Conservation (phyloP, 441 rosid genomes). For the Populus hybrid region DNA sequence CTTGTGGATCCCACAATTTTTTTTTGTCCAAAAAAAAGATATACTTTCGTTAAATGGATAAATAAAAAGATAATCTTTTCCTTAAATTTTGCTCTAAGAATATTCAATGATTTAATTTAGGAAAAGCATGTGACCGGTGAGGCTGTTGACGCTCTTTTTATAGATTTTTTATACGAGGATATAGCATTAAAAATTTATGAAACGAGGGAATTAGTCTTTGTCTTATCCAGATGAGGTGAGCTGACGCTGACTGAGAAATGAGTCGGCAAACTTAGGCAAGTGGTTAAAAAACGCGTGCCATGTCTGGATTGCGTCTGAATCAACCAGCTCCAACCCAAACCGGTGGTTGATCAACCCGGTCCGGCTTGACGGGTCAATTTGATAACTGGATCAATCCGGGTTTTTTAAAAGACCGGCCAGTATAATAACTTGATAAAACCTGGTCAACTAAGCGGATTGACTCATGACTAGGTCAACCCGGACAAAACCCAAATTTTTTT, state of each 20-base stretch:
- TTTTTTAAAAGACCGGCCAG: fast-evolving
- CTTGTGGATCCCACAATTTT: background rate
- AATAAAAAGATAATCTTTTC: background rate
- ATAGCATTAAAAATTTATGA: background rate
- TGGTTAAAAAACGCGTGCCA: background rate
- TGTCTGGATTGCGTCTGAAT: background rate
- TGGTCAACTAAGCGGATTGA: fast-evolving
- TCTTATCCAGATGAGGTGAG: slow-evolving; percentile 21
- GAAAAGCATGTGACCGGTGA: background rate
- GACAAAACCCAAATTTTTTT: no score
- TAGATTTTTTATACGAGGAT: no score
- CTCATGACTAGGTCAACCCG: no score
- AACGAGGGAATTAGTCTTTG: background rate
- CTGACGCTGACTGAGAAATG: slow-evolving; percentile 20
- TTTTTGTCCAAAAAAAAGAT: no score
- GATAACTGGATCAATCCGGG: fast-evolving
- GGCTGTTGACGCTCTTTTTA: no score
- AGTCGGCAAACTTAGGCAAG: slow-evolving; percentile 25
- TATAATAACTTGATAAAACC: fast-evolving
- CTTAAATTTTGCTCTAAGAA: background rate
- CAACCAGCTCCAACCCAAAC: background rate
- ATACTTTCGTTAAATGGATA: background rate
- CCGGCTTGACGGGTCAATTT: fast-evolving
- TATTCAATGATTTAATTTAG: background rate
- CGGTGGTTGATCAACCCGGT: background rate